phyloP scores from a whole-genome alignment of 1,284 basidiomycete species.

The Inonotus obliquus region DNA sequence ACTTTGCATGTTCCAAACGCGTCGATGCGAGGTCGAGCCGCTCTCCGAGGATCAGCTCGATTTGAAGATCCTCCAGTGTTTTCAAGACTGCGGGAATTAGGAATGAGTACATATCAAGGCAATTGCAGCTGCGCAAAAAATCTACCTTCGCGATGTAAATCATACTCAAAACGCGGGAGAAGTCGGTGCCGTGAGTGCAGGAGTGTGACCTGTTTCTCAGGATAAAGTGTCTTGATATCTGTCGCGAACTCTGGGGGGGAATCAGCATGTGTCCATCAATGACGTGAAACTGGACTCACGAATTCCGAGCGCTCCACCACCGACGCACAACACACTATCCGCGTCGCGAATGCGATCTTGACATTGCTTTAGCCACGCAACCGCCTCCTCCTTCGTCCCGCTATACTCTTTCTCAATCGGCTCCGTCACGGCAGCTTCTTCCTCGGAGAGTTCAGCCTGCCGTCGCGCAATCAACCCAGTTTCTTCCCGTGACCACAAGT shows the following conservation, averaged over 20 bases:
- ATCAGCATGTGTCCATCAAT: conserved; percentile 6
- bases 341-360: conserved; percentile 41
- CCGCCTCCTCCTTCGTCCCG: conserved; percentile 16
- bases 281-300: conserved; percentile 36
- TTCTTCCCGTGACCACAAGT: conserved; percentile 39
- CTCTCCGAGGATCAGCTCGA: conserved; percentile 52
- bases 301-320: conserved; percentile 59
- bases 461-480: too few species aligned
- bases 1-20: conserved; percentile 24
- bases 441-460: too few species aligned
- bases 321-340: conserved; percentile 48
- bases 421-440: background rate
- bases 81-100: conserved; percentile 30
- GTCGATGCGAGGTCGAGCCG: conserved; percentile 45
- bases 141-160: conserved; percentile 50
- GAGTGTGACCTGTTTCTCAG: conserved; percentile 57
- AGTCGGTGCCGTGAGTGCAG: conserved; percentile 60
- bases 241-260: conserved; percentile 52
- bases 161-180: conserved; percentile 53
- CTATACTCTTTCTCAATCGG: background rate
- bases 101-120: background rate
- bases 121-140: background rate
- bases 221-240: conserved; percentile 61
- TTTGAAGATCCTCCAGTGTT: conserved; percentile 37
- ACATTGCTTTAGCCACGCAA: conserved; percentile 44